A percentile compares a stretch with the other conserved stretches of the same genome.
These are phyloP conservation scores for Calonectria multiphialidica DNA, from an alignment of 2,329 filamentous ascomycete genomes.

Conservation along the genomic window DNA sequence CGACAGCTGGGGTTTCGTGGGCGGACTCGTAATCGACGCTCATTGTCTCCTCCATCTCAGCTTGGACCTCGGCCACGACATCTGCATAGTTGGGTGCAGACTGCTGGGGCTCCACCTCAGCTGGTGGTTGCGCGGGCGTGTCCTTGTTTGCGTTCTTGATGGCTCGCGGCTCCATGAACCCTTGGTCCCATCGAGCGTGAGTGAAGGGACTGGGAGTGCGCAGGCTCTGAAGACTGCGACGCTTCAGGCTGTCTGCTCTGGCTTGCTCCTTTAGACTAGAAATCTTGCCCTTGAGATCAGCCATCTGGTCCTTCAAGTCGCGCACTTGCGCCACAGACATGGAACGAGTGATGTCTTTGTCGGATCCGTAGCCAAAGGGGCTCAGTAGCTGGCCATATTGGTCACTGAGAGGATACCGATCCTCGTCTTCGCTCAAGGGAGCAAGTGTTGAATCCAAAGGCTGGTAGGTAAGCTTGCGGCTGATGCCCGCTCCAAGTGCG, in stretches of 20 bases:
- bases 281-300: conserved; percentile 86
- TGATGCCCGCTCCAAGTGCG: conserved; percentile 48
- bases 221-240: conserved; percentile 81
- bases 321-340: conserved; percentile 80
- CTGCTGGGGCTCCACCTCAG: conserved; percentile 19
- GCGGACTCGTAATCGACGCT: conserved; percentile 25
- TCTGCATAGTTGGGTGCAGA: conserved; percentile 12
- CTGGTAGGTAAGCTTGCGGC: conserved; percentile 54
- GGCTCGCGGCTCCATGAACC: conserved; percentile 39
- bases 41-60: conserved; percentile 21
- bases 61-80: conserved; percentile 10
- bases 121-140: conserved; percentile 28
- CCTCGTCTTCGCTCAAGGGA: conserved; percentile 66
- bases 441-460: conserved; percentile 61
- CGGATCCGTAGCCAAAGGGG: conserved; percentile 57
- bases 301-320: conserved; percentile 85
- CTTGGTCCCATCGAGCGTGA: conserved; percentile 63
- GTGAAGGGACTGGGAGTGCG: conserved; percentile 85
- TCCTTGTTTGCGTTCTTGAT: conserved; percentile 37
- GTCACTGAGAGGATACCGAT: conserved; percentile 36
- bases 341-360: conserved; percentile 70
- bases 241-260: conserved; percentile 81
- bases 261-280: conserved; percentile 83
- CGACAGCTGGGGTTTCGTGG: neutral
- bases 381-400: conserved; percentile 54